Evolutionary conservation across 306 rosid species (phyloP).

Genomic region (Vigna hirtella): DNA sequence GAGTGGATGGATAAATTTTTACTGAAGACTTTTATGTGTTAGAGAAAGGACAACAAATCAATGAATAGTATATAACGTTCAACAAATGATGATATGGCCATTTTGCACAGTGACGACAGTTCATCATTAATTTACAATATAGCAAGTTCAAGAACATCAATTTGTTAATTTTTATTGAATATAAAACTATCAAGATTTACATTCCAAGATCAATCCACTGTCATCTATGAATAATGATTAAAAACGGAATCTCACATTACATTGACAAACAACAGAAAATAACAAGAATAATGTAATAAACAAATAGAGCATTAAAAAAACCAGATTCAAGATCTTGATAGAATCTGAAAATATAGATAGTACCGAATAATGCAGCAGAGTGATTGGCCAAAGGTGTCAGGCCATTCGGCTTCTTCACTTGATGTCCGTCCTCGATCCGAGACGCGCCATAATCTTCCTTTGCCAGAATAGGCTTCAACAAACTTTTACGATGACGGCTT

Average conservation of each 20-base stretch:
- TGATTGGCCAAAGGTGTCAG: slow-evolving; percentile 39
- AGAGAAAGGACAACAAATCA: background rate
- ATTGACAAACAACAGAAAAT: slow-evolving; percentile 4
- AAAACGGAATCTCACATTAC: slow-evolving; percentile 1
- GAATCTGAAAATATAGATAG: background rate
- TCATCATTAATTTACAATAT: background rate
- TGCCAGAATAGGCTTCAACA: slow-evolving; percentile 56
- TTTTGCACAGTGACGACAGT: background rate
- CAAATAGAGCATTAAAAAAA: background rate
- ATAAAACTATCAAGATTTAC: background rate
- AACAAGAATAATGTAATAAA: background rate
- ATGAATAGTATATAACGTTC: background rate
- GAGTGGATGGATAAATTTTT: background rate
- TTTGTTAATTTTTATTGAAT: too few species aligned
- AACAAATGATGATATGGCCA: background rate
- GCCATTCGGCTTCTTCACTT: slow-evolving; percentile 39
- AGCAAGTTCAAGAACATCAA: background rate
- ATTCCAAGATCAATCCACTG: background rate
- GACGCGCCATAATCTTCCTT: slow-evolving; percentile 38
- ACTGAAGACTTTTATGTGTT: background rate
- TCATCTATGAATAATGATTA: background rate
- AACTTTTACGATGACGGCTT: slow-evolving; percentile 36
- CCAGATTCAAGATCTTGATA: slow-evolving; percentile 15
- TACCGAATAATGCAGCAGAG: slow-evolving; percentile 57
- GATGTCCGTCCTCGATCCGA: slow-evolving; percentile 8